Conservation (phyloP, 2,329 filamentous ascomycete genomes). For the Huntiella bhutanensis region DNA sequence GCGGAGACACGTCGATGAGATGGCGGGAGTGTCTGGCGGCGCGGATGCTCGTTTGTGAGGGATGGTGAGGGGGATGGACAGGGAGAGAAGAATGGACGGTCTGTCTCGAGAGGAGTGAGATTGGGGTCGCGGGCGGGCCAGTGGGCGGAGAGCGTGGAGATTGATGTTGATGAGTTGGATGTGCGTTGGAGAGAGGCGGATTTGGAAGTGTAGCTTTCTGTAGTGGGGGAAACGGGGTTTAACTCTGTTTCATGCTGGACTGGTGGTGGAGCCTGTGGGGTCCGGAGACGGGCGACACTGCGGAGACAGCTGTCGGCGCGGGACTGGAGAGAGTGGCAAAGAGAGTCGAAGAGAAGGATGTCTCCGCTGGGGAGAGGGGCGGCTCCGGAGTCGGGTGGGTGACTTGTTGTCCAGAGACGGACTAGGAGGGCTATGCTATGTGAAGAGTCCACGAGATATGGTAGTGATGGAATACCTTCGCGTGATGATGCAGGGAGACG, state of each 20-base stretch:
- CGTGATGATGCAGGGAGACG: conserved; percentile 62
- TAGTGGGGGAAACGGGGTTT: neutral
- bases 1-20: neutral
- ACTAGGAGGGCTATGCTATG: conserved; percentile 71
- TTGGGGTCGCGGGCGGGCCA: conserved; percentile 9
- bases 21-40: conserved; percentile 3
- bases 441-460: conserved; percentile 79
- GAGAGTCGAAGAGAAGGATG: conserved; percentile 31
- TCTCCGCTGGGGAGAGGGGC: conserved; percentile 27
- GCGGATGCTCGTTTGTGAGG: conserved; percentile 17
- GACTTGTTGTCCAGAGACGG: conserved; percentile 54
- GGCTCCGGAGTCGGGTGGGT: conserved; percentile 16
- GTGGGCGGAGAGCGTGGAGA: neutral
- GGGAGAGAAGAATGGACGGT: no score
- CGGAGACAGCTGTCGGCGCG: conserved; percentile 33
- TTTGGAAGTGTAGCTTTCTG: no score
- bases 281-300: conserved; percentile 27
- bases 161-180: neutral
- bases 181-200: no score
- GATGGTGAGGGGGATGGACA: no score
- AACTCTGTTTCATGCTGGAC: conserved; percentile 1
- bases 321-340: conserved; percentile 31
- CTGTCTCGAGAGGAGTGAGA: conserved; percentile 17
- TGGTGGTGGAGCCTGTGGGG: neutral
- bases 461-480: conserved; percentile 83